Conservation (phyloP, 805 yeast genomes). For the Pichia paraexigua region DNA sequence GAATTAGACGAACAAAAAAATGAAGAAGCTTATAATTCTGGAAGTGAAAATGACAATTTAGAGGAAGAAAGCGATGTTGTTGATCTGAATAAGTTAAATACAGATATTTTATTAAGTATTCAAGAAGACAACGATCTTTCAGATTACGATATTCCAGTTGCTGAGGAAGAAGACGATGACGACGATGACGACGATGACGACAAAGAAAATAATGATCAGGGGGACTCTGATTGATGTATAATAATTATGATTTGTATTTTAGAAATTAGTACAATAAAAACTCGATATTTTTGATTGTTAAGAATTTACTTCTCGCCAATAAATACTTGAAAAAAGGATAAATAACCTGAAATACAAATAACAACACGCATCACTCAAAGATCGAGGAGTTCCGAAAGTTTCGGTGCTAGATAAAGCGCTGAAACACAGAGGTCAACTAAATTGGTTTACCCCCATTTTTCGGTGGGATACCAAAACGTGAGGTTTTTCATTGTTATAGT, state of each 20-base stretch:
- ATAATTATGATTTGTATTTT: background rate
- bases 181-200: conserved; percentile 1
- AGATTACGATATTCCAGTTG: conserved; percentile 11
- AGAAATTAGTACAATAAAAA: background rate
- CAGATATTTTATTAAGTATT: conserved; percentile 1
- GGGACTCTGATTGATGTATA: background rate
- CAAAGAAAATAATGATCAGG: background rate
- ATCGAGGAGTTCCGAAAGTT: too few relatives aligned
- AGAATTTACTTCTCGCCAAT: too few relatives aligned
- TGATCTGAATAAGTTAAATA: conserved; percentile 1
- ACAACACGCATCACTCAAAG: too few relatives aligned
- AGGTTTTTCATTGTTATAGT: too few relatives aligned
- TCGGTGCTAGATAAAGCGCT: too few relatives aligned
- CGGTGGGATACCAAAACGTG: too few relatives aligned
- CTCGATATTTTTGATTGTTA: too few relatives aligned
- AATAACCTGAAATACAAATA: too few relatives aligned
- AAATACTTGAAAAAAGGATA: too few relatives aligned
- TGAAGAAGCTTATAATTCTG: background rate
- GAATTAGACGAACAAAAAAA: background rate
- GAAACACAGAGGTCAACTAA: too few relatives aligned
- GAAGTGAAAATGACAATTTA: conserved; percentile 3
- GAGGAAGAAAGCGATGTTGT: background rate
- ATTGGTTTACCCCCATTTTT: too few relatives aligned
- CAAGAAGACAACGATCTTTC: background rate
- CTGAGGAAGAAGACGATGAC: conserved; percentile 10